phyloP scores from a whole-genome alignment of 495 filamentous ascomycete species.

The Aspergillus avenaceus region DNA sequence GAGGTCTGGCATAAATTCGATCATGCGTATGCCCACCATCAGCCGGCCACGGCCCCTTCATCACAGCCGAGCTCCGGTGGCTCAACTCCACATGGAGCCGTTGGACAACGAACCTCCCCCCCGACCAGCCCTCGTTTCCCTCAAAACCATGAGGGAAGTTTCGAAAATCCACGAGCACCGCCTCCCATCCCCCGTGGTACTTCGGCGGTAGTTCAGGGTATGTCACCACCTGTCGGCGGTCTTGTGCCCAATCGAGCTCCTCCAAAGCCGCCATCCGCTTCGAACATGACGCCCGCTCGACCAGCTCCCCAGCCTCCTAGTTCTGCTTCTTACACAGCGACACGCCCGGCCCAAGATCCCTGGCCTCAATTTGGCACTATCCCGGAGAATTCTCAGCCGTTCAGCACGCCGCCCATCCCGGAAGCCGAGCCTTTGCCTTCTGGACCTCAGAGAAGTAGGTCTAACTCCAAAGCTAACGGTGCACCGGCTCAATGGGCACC shows the following conservation, averaged over 20 bases:
- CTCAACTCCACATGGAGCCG: conserved; percentile 12
- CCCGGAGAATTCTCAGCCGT: conserved; percentile 14
- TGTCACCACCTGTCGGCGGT: conserved; percentile 31
- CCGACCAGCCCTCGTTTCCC: conserved; percentile 91
- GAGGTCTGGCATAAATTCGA: conserved; percentile 95
- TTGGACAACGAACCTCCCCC: conserved; percentile 53
- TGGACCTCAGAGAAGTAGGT: conserved; percentile 38
- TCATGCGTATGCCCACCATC: conserved; percentile 63
- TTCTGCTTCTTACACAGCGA: conserved; percentile 18
- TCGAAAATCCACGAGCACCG: conserved; percentile 92
- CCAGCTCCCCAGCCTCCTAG: conserved; percentile 50
- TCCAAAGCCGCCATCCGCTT: conserved; percentile 36
- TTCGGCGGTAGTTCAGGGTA: conserved; percentile 17
- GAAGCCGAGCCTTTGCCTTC: conserved; percentile 56
- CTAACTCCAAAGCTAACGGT: conserved; percentile 39
- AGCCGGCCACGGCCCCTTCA: conserved; percentile 41
- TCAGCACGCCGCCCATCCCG: conserved; percentile 32
- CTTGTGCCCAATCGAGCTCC: conserved; percentile 42
- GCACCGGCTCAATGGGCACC: conserved; percentile 25
- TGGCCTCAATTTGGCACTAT: not conserved
- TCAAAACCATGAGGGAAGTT: conserved; percentile 84
- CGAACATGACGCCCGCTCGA: conserved; percentile 34
- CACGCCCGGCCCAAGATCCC: conserved; percentile 21
- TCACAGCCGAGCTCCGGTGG: conserved; percentile 9
- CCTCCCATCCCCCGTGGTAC: conserved; percentile 75